A percentile compares a stretch with the other conserved stretches of the same genome.
These are phyloP conservation scores for Psilocybe sp. DNA, from an alignment of 768 basidiomycete species.

Conservation along the genomic window DNA sequence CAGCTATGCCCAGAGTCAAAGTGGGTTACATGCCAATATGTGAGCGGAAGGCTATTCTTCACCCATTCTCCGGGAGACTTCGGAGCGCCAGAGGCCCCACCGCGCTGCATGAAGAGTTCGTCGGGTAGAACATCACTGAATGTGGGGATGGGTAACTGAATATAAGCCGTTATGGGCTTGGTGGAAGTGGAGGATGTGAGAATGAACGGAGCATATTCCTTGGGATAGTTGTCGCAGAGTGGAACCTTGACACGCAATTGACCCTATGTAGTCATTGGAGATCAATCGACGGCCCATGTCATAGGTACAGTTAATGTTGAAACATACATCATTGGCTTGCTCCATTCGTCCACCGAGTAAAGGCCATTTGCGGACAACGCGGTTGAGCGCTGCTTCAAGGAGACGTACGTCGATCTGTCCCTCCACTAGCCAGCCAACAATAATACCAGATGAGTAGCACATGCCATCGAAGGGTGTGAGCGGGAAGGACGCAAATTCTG, in stretches of 20 bases:
- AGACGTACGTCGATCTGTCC: constrained; percentile 29
- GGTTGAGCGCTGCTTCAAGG: constrained; percentile 22
- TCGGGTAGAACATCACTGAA: constrained; percentile 32
- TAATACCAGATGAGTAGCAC: constrained; percentile 24
- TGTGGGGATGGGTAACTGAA: constrained; percentile 26
- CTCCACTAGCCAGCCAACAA: constrained; percentile 39
- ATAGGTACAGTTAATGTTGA: too few species aligned
- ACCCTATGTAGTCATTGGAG: too few species aligned
- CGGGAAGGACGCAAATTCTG: constrained; percentile 18
- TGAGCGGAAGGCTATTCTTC: constrained; percentile 28
- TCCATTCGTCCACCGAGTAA: too few species aligned
- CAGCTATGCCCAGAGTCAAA: constrained; percentile 30
- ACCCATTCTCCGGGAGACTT: too few species aligned
- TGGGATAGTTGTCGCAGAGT: constrained; percentile 8
- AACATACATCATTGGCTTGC: too few species aligned
- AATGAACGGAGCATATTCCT: constrained; percentile 28
- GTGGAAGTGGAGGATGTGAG: constrained; percentile 29
- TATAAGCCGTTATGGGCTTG: constrained; percentile 30
- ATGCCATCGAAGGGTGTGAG: constrained; percentile 31
- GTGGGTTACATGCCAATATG: constrained; percentile 41
- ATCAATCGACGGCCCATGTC: too few species aligned
- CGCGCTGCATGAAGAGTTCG: constrained; percentile 31
- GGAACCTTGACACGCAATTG: constrained; percentile 24
- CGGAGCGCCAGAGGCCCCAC: constrained; percentile 29
- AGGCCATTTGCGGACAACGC: too few species aligned